A percentile compares a stretch with the other conserved stretches of the same genome.
Evolutionary conservation across 129 eudicot species (phyloP).

Genomic region (Centrapalus pauciflorus): DNA sequence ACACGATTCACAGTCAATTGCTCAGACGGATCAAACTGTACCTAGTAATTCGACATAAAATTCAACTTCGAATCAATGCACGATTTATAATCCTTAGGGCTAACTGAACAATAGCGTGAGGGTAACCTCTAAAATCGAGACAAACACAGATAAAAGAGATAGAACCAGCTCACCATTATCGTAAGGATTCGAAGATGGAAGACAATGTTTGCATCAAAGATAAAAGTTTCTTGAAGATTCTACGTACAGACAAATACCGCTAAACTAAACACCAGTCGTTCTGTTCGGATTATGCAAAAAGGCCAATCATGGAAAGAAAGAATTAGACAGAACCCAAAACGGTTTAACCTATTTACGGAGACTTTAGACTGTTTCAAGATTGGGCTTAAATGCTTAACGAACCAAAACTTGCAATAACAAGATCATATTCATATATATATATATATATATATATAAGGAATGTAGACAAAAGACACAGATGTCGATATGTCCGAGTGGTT

Average conservation of each 20-base stretch:
- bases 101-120: slow-evolving; percentile 1
- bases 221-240: slow-evolving; percentile 25
- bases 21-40: background rate
- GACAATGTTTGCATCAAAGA: slow-evolving; percentile 25
- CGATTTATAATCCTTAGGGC: background rate
- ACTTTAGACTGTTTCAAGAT: too few species aligned
- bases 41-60: background rate
- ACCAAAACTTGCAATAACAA: too few species aligned
- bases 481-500: slow-evolving; percentile 99
- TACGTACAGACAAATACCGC: too few species aligned
- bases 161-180: slow-evolving; percentile 16
- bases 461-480: too few species aligned
- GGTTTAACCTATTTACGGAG: too few species aligned
- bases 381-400: too few species aligned
- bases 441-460: too few species aligned
- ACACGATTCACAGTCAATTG: background rate
- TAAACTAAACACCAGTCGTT: too few species aligned
- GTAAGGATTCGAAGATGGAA: slow-evolving; percentile 4
- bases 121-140: background rate
- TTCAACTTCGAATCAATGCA: background rate
- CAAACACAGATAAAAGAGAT: background rate
- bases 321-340: background rate
- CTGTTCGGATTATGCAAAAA: too few species aligned
- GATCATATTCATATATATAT: too few species aligned
- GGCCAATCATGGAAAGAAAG: too few species aligned